Percentiles rank a stretch among this genome's conserved stretches.
These are phyloP conservation scores for Chlamydomonas applanata DNA, from an alignment of 139 green algal genomes.

Conservation along the genomic window DNA sequence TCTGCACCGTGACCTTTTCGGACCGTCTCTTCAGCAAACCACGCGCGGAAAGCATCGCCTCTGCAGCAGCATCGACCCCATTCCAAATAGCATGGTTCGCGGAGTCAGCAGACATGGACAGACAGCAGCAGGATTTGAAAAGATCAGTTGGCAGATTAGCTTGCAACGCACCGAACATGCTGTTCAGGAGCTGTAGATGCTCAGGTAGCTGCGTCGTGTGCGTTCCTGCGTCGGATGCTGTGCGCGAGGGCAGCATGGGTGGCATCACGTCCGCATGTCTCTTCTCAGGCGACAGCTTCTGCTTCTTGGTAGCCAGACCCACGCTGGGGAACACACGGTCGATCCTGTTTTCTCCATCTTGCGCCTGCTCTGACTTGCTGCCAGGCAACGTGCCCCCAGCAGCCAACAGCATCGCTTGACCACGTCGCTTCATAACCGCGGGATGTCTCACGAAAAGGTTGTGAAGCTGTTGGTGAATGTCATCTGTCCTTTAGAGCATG, in stretches of 20 bases:
- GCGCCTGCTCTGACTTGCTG: too few relatives aligned
- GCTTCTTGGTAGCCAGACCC: too few relatives aligned
- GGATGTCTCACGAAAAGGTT: too few relatives aligned
- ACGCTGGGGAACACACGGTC: too few relatives aligned
- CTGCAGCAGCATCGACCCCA: too few relatives aligned
- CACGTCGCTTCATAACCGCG: not conserved
- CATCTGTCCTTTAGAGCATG: too few relatives aligned
- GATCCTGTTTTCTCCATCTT: too few relatives aligned
- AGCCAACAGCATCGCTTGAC: constrained; percentile 6
- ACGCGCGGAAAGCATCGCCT: not conserved
- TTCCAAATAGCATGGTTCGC: too few relatives aligned
- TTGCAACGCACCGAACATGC: not conserved
- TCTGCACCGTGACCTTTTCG: not conserved
- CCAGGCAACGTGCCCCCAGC: not conserved
- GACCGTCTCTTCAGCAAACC: not conserved
- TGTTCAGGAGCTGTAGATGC: not conserved
- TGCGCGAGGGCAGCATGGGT: not conserved
- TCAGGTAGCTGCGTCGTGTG: not conserved
- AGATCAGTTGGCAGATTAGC: not conserved
- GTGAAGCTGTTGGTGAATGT: too few relatives aligned
- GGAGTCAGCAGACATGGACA: too few relatives aligned
- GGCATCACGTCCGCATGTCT: not conserved
- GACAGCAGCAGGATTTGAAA: not conserved
- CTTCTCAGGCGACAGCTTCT: too few relatives aligned
- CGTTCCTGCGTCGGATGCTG: not conserved